A percentile compares a stretch with the other conserved stretches of the same genome.
Evolutionary conservation across 2,329 filamentous ascomycete species (phyloP).

Genomic region (Verticillium dahliae): DNA sequence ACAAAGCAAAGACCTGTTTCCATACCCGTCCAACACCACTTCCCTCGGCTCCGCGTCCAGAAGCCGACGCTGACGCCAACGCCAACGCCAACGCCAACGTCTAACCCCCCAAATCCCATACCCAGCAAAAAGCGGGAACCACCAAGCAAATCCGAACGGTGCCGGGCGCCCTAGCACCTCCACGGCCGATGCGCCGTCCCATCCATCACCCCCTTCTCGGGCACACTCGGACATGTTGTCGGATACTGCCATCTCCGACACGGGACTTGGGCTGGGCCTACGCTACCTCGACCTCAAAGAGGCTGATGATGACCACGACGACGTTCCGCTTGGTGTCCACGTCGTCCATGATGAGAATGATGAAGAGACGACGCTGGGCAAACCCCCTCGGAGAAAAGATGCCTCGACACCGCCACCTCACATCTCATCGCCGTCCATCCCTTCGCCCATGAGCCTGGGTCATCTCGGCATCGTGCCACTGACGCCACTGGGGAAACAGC

Average conservation of each 20-base stretch:
- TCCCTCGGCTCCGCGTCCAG: not conserved
- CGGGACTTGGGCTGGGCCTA: not conserved
- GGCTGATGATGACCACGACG: not conserved
- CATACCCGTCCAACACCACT: not conserved
- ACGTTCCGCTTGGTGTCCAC: not conserved
- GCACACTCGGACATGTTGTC: conserved; percentile 1
- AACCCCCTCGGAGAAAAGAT: not conserved
- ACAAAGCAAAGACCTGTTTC: not conserved
- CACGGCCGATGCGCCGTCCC: not conserved
- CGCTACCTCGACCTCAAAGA: not conserved
- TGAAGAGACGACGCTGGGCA: not conserved
- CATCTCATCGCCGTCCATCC: conserved; percentile 14
- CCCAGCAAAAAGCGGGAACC: not conserved
- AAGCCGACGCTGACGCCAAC: no score
- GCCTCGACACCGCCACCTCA: conserved; percentile 10
- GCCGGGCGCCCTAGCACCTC: not conserved
- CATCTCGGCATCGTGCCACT: conserved; percentile 22
- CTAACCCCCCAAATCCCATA: not conserved
- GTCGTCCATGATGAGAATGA: not conserved
- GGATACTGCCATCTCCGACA: not conserved
- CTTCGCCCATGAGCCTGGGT: conserved; percentile 19
- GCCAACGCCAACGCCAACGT: not conserved
- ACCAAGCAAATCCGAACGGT: not conserved
- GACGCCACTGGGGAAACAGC: conserved; percentile 22
- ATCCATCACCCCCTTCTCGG: not conserved